These are phyloP conservation scores for Lichina pygmaea DNA, from an alignment of 495 filamentous ascomycete genomes.

Conservation along the genomic window DNA sequence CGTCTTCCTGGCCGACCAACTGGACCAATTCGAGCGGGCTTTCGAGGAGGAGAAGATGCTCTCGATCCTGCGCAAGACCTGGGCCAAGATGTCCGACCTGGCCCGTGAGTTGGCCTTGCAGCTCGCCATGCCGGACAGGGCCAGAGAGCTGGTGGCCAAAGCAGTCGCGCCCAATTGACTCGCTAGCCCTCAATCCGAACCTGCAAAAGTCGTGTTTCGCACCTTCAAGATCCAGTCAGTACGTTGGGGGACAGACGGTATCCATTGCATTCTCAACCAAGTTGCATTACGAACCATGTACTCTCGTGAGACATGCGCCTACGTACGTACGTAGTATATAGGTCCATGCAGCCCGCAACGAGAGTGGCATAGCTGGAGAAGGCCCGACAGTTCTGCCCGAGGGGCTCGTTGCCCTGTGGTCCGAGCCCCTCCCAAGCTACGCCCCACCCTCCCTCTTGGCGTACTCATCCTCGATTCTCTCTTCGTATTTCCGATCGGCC, in stretches of 20 bases:
- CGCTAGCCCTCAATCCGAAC: no score
- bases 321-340: no score
- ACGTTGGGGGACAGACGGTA: no score
- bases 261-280: no score
- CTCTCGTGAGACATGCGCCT: no score
- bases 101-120: slow-evolving; percentile 40
- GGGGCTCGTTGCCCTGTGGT: no score
- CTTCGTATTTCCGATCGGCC: slow-evolving; percentile 34
- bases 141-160: slow-evolving; percentile 29
- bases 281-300: no score
- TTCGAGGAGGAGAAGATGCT: slow-evolving; percentile 50
- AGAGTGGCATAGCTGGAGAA: no score
- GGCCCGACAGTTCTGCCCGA: no score
- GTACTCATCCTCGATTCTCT: slow-evolving; percentile 51
- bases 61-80: slow-evolving; percentile 51
- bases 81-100: slow-evolving; percentile 48
- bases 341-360: no score
- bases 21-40: slow-evolving; percentile 43
- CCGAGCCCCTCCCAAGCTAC: slow-evolving; percentile 6
- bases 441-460: slow-evolving; percentile 52
- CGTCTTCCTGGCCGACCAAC: slow-evolving; percentile 65
- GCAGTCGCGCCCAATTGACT: slow-evolving; percentile 11
- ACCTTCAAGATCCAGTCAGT: no score
- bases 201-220: no score
- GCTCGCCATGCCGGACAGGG: slow-evolving; percentile 33